Evolutionary conservation across 1,139 yeast species (phyloP), one percentile per base, ranked within the genome.

Genomic region (Suhomyces kunorum): DNA sequence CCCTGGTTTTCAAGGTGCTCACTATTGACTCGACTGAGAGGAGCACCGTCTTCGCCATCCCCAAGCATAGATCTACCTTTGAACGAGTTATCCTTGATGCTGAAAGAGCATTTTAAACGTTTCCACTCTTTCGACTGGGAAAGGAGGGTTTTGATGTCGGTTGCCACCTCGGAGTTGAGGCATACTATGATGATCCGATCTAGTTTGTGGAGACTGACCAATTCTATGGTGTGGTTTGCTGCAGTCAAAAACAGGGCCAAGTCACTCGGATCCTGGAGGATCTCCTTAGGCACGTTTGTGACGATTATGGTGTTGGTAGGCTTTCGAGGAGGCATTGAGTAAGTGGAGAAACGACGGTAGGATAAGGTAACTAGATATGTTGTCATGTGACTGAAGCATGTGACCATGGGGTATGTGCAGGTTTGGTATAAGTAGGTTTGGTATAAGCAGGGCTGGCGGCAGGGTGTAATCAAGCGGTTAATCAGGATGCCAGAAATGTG

Each of bases 261-360:
- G 1, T 51, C 51, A 15, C 49, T 47, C 1, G 74, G 72, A 35
- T 67, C 57, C 11, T 43, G 33, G 16, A 68, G 47, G 9, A 57
- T 31, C 5, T 44, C 49, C 4, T 45, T 52, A 1, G 52, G 32
- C 5, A 67, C 54, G 14, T 63, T 53, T n/a, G 76, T 70, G 17
- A 71, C 39, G 12, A 72, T 70, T 27, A 72, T 55, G 2, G 76
- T 66, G 45, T 72, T 72, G 12, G 76, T 68, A 5, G 74, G 68
- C 11, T 38, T 15, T 32, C 45, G 19, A 5, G 34, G 28, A 23
- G 23, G 20, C 39, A 31, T 36, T n/a, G 29, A 8, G 18, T 25
- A 16, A 14, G 30, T n/a, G 19, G 25, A 12, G 25, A 14, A 12
- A 18, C 15, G 13, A 20, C 13, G 26, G 34, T 23, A 13, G 19